phyloP scores from a whole-genome alignment of 192 early-diverging fungal genomes.

The Coemansia sp. region DNA sequence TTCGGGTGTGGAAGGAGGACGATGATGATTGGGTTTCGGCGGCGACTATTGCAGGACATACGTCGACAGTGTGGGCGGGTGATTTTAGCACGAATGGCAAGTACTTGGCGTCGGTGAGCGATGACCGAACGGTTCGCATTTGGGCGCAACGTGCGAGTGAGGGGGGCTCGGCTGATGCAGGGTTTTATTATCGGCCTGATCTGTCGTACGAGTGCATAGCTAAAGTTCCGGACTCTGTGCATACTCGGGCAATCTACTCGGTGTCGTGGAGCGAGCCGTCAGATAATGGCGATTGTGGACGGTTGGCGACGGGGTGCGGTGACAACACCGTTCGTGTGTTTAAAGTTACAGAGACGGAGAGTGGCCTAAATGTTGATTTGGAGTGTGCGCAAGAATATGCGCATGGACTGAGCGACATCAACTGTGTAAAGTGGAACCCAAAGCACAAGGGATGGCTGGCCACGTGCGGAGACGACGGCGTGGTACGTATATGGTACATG shows the following conservation, averaged over 20 bases:
- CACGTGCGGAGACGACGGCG: constrained; percentile 89
- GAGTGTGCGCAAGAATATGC: constrained; percentile 58
- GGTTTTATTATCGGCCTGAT: constrained; percentile 56
- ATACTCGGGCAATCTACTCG: constrained; percentile 86
- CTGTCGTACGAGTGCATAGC: constrained; percentile 70
- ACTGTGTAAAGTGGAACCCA: constrained; percentile 87
- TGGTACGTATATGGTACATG: constrained; percentile 77
- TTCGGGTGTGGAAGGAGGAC: constrained; percentile 92
- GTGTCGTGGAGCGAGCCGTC: constrained; percentile 74
- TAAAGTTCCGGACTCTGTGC: constrained; percentile 62
- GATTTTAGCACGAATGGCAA: constrained; percentile 78
- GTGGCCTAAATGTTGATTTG: constrained; percentile 19
- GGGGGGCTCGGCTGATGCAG: constrained; percentile 54
- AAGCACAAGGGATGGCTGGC: constrained; percentile 69
- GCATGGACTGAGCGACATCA: constrained; percentile 87
- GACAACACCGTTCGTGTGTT: constrained; percentile 80
- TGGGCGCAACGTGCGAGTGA: constrained; percentile 61
- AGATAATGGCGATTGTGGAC: constrained; percentile 46
- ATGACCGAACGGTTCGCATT: constrained; percentile 80
- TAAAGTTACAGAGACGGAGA: constrained; percentile 18
- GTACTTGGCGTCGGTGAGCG: constrained; percentile 75
- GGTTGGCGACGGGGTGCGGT: constrained; percentile 77
- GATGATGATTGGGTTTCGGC: constrained; percentile 96
- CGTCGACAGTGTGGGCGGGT: constrained; percentile 90
- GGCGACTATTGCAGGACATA: constrained; percentile 81